A percentile compares a stretch with the other conserved stretches of the same genome.
phyloP scores from a whole-genome alignment of 345 rosid species.

The Euphorbia peplus region DNA sequence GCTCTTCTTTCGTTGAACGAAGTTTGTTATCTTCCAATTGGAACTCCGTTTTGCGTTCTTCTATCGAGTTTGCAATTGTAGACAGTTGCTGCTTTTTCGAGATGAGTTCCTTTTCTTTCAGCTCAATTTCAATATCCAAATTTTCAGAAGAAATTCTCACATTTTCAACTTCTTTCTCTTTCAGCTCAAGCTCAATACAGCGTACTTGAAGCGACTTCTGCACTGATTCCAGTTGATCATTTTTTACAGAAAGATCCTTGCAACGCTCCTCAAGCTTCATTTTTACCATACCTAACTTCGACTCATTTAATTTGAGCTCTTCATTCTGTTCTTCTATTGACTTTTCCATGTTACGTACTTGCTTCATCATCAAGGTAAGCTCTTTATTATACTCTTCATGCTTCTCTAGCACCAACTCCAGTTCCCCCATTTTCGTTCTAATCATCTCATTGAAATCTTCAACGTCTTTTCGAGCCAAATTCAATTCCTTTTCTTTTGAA shows the following conservation, averaged over 20 bases:
- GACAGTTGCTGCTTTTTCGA: not conserved
- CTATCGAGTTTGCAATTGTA: no score
- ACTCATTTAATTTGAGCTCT: conserved; percentile 8
- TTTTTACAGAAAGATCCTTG: not conserved
- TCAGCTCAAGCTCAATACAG: not conserved
- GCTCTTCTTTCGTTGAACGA: no score
- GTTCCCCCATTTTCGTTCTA: not conserved
- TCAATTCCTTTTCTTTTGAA: not conserved
- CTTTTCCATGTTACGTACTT: conserved; percentile 4
- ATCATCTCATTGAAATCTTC: not conserved
- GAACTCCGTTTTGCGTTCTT: no score
- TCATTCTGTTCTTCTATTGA: not conserved
- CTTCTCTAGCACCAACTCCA: conserved; percentile 6
- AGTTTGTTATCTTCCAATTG: no score
- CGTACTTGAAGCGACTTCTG: conserved; percentile 11
- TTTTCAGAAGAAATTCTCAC: not conserved
- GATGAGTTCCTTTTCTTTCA: conserved; percentile 23
- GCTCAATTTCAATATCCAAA: conserved; percentile 5
- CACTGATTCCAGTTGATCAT: not conserved
- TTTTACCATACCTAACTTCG: conserved; percentile 8
- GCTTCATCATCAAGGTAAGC: not conserved
- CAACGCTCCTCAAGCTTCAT: not conserved
- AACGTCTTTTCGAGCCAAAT: conserved; percentile 12
- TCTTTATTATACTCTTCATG: conserved; percentile 8
- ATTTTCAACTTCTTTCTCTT: conserved; percentile 20